Evolutionary conservation across 2,329 filamentous ascomycete species (phyloP).

Genomic region (Helminthosporium solani): DNA sequence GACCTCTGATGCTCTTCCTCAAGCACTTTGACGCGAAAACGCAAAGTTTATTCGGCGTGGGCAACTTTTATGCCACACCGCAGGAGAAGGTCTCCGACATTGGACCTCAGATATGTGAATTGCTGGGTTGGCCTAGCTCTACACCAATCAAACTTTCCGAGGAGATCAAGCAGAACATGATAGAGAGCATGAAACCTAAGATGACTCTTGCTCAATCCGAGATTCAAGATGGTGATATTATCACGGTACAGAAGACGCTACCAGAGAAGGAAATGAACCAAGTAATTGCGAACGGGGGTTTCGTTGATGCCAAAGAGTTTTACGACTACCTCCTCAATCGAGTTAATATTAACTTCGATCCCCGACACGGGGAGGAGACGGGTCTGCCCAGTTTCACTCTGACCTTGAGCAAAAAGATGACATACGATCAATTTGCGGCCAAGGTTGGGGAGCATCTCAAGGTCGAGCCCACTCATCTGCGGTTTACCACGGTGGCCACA

Average conservation of each 20-base stretch:
- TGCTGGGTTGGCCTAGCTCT: constrained; percentile 84
- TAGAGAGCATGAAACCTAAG: constrained; percentile 90
- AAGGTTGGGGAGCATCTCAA: constrained; percentile 77
- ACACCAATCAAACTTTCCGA: constrained; percentile 76
- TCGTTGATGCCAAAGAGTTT: constrained; percentile 73
- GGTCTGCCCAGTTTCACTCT: constrained; percentile 71
- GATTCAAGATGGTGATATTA: constrained; percentile 94
- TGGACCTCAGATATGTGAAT: constrained; percentile 71
- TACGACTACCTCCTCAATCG: constrained; percentile 93
- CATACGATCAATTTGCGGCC: constrained; percentile 81
- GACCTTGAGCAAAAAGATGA: constrained; percentile 81
- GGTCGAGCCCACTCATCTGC: constrained; percentile 80
- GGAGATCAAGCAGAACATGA: constrained; percentile 98
- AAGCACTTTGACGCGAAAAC: constrained; percentile 83
- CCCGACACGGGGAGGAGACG: constrained; percentile 57
- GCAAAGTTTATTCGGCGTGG: constrained; percentile 74
- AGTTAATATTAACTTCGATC: constrained; percentile 74
- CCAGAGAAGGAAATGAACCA: constrained; percentile 48
- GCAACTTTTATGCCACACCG: constrained; percentile 83
- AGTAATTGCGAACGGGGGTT: constrained; percentile 46
- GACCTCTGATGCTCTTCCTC: constrained; percentile 78
- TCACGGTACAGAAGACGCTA: constrained; percentile 80
- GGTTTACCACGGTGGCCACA: constrained; percentile 84
- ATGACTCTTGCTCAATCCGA: constrained; percentile 86
- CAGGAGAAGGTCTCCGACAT: constrained; percentile 87